Conservation (phyloP, 2,329 filamentous ascomycete genomes). For the Cytospora chrysosperma region DNA sequence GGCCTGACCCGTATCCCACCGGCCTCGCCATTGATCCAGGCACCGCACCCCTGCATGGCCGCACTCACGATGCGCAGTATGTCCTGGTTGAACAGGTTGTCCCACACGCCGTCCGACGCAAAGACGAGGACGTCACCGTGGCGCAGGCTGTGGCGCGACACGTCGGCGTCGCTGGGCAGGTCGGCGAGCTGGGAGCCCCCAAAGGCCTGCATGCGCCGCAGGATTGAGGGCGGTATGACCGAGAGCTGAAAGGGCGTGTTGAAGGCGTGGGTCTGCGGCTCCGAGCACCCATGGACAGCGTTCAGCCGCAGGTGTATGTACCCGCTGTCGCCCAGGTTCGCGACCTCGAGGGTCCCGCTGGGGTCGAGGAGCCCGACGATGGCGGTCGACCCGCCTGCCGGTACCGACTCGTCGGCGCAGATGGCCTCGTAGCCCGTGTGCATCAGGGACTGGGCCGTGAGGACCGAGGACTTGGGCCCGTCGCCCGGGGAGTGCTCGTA, state of each 20-base stretch:
- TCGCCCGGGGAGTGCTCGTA: slow-evolving; percentile 47
- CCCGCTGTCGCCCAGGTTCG: slow-evolving; percentile 93
- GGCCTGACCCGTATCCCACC: slow-evolving; percentile 61
- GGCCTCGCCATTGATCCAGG: slow-evolving; percentile 66
- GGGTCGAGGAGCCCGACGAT: slow-evolving; percentile 76
- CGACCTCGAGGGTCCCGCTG: slow-evolving; percentile 77
- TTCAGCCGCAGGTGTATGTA: slow-evolving; percentile 85
- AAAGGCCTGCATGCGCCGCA: slow-evolving; percentile 78
- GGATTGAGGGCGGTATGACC: slow-evolving; percentile 77
- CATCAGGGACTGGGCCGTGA: slow-evolving; percentile 70
- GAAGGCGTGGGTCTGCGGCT: slow-evolving; percentile 92
- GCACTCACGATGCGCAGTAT: slow-evolving; percentile 76
- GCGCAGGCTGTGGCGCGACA: slow-evolving; percentile 72
- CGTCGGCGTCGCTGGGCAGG: slow-evolving; percentile 77
- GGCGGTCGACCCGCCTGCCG: slow-evolving; percentile 87
- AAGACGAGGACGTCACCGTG: slow-evolving; percentile 94
- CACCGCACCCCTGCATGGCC: slow-evolving; percentile 70
- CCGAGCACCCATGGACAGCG: slow-evolving; percentile 78
- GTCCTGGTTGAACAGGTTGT: slow-evolving; percentile 91
- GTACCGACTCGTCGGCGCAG: slow-evolving; percentile 68
- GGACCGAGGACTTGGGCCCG: slow-evolving; percentile 15
- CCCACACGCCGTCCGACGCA: slow-evolving; percentile 92
- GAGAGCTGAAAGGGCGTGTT: slow-evolving; percentile 96
- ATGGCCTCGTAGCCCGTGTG: slow-evolving; percentile 82
- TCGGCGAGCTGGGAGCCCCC: slow-evolving; percentile 81